Base-by-base conservation (phyloP, 352 stramenopile species). In the Globisporangium canariense region DNA sequence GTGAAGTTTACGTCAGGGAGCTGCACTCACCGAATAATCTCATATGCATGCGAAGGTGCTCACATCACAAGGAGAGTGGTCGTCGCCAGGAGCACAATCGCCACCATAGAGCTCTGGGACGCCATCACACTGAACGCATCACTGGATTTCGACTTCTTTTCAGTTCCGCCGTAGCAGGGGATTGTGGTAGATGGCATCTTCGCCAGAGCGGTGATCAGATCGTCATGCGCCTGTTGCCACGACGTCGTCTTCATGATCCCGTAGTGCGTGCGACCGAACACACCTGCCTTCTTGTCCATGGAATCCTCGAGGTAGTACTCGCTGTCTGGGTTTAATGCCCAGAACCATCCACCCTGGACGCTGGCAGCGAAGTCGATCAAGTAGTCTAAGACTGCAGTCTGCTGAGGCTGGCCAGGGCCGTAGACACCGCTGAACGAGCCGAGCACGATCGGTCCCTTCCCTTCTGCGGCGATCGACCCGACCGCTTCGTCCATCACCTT, bases 391-490 rank as follows among this genome's bases (percentile, higher is more conserved):
- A 76, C 71, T 3, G 74, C 79, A 5, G 68, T 82, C 66, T 91
- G 80, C 4, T 85, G 75, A 18, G 80, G 78, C 55, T 85, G 78
- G 5, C 68, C 65, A 1, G 60, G 60, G 22, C 76, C 77, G 65
- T 91, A 91, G 36, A 91, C 81, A 32, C 82, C 80, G 20, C 82
- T 84, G 57, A 91, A 88, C 8, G 79, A 70, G 2, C 80, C 82
- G 9, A 89, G 66, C n/a, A 90, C 66, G 41, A 91, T 73, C 20
- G 82, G 66, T 41, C 69, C 66, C 41, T 81, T 71, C 13, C 18
- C 58, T 2, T 58, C 71, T 6, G 65, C 74, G 14, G 71, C 32
- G 1, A 86, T 58, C 14, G 74, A 66, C 1, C 78, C 77, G 16
- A 89, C 56, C 11, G 75, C 80, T 41, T 85, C 65, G 0, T 69